A percentile compares a stretch with the other conserved stretches of the same genome.
phyloP scores from a whole-genome alignment of 352 stramenopile species.

The Thraustochytrium striatum region DNA sequence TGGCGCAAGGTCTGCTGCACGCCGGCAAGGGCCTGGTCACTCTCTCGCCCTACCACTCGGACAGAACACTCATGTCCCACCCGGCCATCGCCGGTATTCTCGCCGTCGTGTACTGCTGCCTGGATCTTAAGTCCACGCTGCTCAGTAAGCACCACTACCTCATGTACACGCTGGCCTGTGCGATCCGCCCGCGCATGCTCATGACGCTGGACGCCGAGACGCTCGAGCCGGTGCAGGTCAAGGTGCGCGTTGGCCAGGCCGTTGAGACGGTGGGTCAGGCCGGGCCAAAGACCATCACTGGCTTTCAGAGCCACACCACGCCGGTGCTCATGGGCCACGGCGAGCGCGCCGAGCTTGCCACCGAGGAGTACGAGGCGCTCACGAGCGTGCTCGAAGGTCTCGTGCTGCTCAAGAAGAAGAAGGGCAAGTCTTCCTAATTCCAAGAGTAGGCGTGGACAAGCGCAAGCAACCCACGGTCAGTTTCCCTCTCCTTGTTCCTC shows the following conservation, averaged over 20 bases:
- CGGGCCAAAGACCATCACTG: slow-evolving; percentile 98
- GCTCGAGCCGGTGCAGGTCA: slow-evolving; percentile 89
- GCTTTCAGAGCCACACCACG: slow-evolving; percentile 99
- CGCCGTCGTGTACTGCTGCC: slow-evolving; percentile 86
- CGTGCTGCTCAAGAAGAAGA: slow-evolving; percentile 96
- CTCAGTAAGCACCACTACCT: slow-evolving; percentile 96
- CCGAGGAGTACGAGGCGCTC: slow-evolving; percentile 91
- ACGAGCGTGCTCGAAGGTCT: slow-evolving; percentile 95
- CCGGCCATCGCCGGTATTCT: slow-evolving; percentile 90
- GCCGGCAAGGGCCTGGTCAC: slow-evolving; percentile 99
- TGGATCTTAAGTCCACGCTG: slow-evolving; percentile 96
- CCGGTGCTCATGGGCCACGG: slow-evolving; percentile 95
- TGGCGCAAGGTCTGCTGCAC: slow-evolving; percentile 96
- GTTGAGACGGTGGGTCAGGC: slow-evolving; percentile 98
- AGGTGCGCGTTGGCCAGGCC: slow-evolving; percentile 96
- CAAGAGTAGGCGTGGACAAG: no score
- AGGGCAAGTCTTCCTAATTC: slow-evolving; percentile 52
- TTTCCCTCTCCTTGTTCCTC: no score
- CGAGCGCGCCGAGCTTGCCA: slow-evolving; percentile 95
- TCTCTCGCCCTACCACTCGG: slow-evolving; percentile 94
- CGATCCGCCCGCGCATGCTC: slow-evolving; percentile 97
- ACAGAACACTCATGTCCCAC: slow-evolving; percentile 78
- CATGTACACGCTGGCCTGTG: slow-evolving; percentile 93
- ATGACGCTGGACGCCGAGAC: slow-evolving; percentile 84
- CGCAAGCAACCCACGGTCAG: no score